Evolutionary conservation across 331 rosid species (phyloP).

Genomic region (Quercus phellos): DNA sequence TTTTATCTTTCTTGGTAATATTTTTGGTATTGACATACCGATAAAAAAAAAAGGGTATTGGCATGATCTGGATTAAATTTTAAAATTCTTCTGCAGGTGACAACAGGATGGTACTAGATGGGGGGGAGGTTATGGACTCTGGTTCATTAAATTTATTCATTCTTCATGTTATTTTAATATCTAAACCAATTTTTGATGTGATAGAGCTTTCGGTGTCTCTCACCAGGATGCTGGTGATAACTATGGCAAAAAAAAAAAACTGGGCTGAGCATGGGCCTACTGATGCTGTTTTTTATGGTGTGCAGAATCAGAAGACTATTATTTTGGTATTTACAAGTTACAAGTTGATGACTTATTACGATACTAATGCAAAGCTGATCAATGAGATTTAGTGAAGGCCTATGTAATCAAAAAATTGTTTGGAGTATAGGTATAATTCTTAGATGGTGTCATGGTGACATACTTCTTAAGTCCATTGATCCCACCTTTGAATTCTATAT

Average conservation of each 20-base stretch:
- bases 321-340: slow-evolving; percentile 35
- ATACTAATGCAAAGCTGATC: slow-evolving; percentile 25
- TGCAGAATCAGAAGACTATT: slow-evolving; percentile 38
- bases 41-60: too few species aligned
- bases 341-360: slow-evolving; percentile 29
- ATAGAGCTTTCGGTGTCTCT: slow-evolving; percentile 82
- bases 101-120: slow-evolving; percentile 83
- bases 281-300: slow-evolving; percentile 35
- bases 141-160: slow-evolving; percentile 89
- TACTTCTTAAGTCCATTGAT: slow-evolving; percentile 24
- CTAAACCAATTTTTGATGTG: slow-evolving; percentile 63
- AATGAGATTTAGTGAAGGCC: slow-evolving; percentile 44
- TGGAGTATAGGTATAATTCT: slow-evolving; percentile 44
- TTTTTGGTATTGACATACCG: neutral
- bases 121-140: slow-evolving; percentile 97
- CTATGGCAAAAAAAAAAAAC: slow-evolving; percentile 58
- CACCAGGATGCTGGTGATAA: slow-evolving; percentile 95
- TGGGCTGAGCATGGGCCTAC: slow-evolving; percentile 63
- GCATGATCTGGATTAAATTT: slow-evolving; percentile 1
- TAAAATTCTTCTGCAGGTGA: slow-evolving; percentile 52
- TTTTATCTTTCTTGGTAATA: neutral
- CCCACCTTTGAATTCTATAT: slow-evolving; percentile 29
- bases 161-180: slow-evolving; percentile 74
- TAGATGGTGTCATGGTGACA: slow-evolving; percentile 45
- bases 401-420: slow-evolving; percentile 44